Evolutionary conservation across 345 rosid species (phyloP).

Genomic region (Citrus glauca): DNA sequence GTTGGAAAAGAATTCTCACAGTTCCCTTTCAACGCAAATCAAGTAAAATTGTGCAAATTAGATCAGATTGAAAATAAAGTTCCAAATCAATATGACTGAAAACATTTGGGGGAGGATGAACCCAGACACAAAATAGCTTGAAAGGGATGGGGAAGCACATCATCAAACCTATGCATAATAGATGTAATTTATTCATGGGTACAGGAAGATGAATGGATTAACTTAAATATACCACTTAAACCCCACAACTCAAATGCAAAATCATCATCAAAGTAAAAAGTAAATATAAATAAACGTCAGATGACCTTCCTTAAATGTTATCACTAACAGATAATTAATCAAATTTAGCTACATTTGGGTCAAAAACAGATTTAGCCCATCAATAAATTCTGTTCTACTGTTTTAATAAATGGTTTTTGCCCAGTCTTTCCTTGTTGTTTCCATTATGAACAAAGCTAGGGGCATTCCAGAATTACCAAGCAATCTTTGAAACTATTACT

Average conservation of each 20-base stretch:
- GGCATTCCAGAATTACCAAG: not conserved
- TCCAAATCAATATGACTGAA: not conserved
- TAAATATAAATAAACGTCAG: not conserved
- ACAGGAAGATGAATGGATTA: not conserved
- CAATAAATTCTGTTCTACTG: not conserved
- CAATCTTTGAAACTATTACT: not conserved
- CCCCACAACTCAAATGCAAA: not conserved
- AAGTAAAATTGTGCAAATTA: slow-evolving; percentile 6
- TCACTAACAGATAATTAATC: not conserved
- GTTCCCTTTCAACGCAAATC: slow-evolving; percentile 57
- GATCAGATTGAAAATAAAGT: not conserved
- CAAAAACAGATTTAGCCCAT: not conserved
- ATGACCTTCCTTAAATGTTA: not conserved
- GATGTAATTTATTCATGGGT: not conserved
- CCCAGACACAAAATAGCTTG: not conserved
- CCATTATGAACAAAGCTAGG: not conserved
- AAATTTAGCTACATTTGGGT: not conserved
- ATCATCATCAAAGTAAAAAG: not conserved
- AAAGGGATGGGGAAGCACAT: not conserved
- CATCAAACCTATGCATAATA: not conserved
- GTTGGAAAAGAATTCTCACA: slow-evolving; percentile 83
- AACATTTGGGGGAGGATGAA: not conserved
- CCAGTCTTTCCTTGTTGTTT: not conserved
- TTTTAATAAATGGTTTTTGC: not conserved
- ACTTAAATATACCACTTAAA: not conserved